phyloP scores from a whole-genome alignment of 2,329 filamentous ascomycete genomes.

The Epichloe baconii region DNA sequence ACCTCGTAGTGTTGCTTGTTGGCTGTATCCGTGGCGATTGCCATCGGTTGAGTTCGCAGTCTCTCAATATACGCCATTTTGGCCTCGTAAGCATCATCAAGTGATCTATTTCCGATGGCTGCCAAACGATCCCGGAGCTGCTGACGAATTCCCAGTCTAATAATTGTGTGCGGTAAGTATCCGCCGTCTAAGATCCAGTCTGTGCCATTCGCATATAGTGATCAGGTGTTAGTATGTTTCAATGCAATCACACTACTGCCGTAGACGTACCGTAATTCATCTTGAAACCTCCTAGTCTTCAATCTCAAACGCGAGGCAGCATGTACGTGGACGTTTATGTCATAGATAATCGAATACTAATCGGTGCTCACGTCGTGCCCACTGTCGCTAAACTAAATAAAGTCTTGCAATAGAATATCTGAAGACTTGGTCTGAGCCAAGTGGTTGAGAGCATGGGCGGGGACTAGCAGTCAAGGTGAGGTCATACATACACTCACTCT shows the following conservation, averaged over 20 bases:
- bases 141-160: slow-evolving; percentile 52
- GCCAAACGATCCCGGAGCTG: slow-evolving; percentile 48
- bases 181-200: slow-evolving; percentile 52
- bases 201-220: slow-evolving; percentile 6
- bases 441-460: neutral
- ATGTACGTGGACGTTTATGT: no score
- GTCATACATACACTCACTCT: no score
- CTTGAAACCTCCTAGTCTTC: neutral
- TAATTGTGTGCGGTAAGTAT: slow-evolving; percentile 48
- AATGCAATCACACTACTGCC: neutral
- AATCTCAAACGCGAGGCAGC: neutral
- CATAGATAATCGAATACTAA: no score
- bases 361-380: no score
- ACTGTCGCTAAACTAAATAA: no score
- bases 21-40: slow-evolving; percentile 51
- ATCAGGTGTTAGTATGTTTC: neutral
- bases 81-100: slow-evolving; percentile 37
- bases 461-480: no score
- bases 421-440: neutral
- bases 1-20: slow-evolving; percentile 65
- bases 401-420: neutral
- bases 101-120: slow-evolving; percentile 39
- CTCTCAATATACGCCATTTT: slow-evolving; percentile 52
- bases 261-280: slow-evolving; percentile 3
- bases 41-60: slow-evolving; percentile 49